phyloP scores from a whole-genome alignment of 108 stramenopile genomes.

The Cylindrotheca closterium region DNA sequence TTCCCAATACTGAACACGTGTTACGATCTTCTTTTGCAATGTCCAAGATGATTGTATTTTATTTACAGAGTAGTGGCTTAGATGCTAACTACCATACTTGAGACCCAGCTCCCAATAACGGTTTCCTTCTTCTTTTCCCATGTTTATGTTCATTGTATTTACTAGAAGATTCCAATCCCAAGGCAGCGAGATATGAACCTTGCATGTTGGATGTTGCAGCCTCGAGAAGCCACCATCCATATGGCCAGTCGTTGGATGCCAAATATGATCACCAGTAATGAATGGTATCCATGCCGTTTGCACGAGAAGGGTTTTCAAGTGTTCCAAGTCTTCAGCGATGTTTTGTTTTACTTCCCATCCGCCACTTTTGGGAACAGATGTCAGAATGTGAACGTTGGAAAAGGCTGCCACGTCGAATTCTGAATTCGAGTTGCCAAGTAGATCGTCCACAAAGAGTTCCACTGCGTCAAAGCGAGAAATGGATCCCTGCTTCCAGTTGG shows the following conservation, averaged over 20 bases:
- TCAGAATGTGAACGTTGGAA: constrained; percentile 4
- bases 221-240: constrained; percentile 32
- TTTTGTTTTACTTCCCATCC: not conserved
- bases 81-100: constrained; percentile 17
- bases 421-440: constrained; percentile 20
- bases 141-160: constrained; percentile 31
- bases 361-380: not conserved
- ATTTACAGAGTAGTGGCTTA: not conserved
- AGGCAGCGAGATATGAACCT: constrained; percentile 2
- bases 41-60: no score
- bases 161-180: not conserved
- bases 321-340: constrained; percentile 1
- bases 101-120: constrained; percentile 9
- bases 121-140: constrained; percentile 1
- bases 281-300: constrained; percentile 49
- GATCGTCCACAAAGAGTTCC: constrained; percentile 48
- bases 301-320: constrained; percentile 23
- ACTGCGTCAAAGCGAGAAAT: constrained; percentile 58
- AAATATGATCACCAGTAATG: constrained; percentile 14
- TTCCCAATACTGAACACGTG: no score
- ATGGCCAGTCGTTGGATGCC: constrained; percentile 16
- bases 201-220: constrained; percentile 25
- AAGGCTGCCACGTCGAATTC: not conserved
- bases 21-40: no score
- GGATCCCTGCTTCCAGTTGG: constrained; percentile 45